Base-by-base conservation (phyloP, 768 basidiomycete species). In the Trametes elegans region DNA sequence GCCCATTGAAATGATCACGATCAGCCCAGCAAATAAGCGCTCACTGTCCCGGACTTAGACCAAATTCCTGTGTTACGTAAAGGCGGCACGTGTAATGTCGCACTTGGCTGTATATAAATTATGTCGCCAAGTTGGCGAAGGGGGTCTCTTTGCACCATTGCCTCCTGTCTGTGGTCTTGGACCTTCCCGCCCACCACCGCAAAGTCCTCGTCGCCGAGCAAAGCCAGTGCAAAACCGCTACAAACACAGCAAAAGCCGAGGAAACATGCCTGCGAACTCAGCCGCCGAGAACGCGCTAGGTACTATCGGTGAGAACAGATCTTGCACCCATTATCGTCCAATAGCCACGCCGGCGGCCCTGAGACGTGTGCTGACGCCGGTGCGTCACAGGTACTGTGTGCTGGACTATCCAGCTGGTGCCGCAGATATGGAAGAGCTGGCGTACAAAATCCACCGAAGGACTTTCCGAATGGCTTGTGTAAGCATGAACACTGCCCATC, bases 401-500 rank as follows among this genome's bases (percentile, higher is more conserved):
- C 53, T 87, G 86, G 87, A 80, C 79, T 5, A 71, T 76, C 8
- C 86, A 87, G 62, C 65, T 89, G 18, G 66, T 88, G 28, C 88
- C 87, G 8, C 87, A 89, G 61, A 74, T 88, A 19, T 79, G 82
- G 80, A 90, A 92, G 68, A 86, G 79, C 59, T 86, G 80, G 73
- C 74, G 80, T 26, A 73, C 74, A n/a, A 86, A 89, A 65, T 80
- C 79, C 23, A 88, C 85, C 0, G 74, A 79, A 21, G 90, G 90
- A 0, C 73, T 92, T 7, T 89, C 88, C 1, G 78, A 75, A 13
- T 80, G 71, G 68, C 76, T 93, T 28, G 79, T 90, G 87, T 85
- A 66, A 35, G 65, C 42, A 18, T 9, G 35, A 29, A 2, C 16
- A 11, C 11, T 40, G 23, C 11, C 10, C n/a, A n/a, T n/a, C n/a